phyloP scores from a whole-genome alignment of 2,329 filamentous ascomycete species.

The Alternaria longipes region DNA sequence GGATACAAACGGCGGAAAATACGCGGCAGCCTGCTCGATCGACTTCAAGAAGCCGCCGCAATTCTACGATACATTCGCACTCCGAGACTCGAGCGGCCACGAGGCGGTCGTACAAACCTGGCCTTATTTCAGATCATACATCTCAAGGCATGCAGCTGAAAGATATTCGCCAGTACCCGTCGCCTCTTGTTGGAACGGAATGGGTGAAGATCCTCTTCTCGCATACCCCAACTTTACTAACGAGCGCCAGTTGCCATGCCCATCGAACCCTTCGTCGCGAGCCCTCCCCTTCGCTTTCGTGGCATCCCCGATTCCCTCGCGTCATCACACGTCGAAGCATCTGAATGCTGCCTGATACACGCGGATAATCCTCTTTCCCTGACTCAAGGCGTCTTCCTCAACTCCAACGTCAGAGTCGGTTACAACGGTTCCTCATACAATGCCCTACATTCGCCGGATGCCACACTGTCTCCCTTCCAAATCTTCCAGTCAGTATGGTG shows the following conservation, averaged over 20 bases:
- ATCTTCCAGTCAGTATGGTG: conserved; percentile 25
- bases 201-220: conserved; percentile 47
- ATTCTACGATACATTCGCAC: conserved; percentile 71
- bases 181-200: conserved; percentile 74
- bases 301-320: conserved; percentile 70
- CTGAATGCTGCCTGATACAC: conserved; percentile 81
- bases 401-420: conserved; percentile 73
- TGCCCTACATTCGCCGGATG: conserved; percentile 18
- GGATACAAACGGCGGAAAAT: conserved; percentile 66
- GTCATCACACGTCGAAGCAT: conserved; percentile 72
- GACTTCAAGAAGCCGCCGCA: conserved; percentile 65
- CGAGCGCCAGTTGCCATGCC: conserved; percentile 37
- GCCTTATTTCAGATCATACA: conserved; percentile 65
- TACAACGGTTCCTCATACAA: conserved; percentile 60
- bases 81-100: conserved; percentile 63
- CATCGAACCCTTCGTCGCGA: conserved; percentile 33
- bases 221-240: neutral
- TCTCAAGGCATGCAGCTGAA: conserved; percentile 65
- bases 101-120: conserved; percentile 64
- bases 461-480: conserved; percentile 15
- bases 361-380: conserved; percentile 70
- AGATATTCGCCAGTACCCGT: conserved; percentile 63
- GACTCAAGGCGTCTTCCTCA: conserved; percentile 69
- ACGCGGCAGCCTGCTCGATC: conserved; percentile 69
- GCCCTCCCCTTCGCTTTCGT: conserved; percentile 65